These are phyloP conservation scores for Erythrobasidium hasegawianum DNA, from an alignment of 1,284 basidiomycete species.

Conservation along the genomic window DNA sequence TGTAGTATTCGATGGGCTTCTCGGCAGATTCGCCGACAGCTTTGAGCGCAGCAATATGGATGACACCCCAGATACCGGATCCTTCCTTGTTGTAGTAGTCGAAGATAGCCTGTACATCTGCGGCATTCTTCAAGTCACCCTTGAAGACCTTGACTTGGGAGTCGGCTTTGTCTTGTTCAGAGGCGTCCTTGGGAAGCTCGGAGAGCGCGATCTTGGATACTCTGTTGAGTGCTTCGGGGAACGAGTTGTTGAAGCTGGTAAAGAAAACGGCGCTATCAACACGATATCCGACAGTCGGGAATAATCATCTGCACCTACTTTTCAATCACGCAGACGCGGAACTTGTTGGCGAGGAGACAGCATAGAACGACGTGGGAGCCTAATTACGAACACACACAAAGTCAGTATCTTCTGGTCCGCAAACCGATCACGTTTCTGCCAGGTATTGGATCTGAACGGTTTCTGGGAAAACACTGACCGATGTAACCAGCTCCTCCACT, in stretches of 20 bases:
- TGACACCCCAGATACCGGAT: constrained; percentile 91
- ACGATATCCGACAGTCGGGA: too few species aligned
- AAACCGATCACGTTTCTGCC: background rate
- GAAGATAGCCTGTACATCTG: constrained; percentile 71
- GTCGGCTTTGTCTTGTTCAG: constrained; percentile 46
- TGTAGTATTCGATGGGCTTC: constrained; percentile 87
- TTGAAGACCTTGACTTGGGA: constrained; percentile 64
- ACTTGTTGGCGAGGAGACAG: constrained; percentile 50
- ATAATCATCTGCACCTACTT: constrained; percentile 44
- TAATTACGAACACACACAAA: constrained; percentile 26
- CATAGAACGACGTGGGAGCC: constrained; percentile 52
- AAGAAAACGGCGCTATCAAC: too few species aligned
- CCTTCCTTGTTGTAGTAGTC: constrained; percentile 58
- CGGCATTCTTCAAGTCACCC: constrained; percentile 69
- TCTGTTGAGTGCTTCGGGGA: constrained; percentile 50
- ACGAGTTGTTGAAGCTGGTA: constrained; percentile 52
- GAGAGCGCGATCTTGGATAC: constrained; percentile 50
- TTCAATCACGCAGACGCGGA: constrained; percentile 49
- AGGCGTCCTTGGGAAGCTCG: constrained; percentile 49
- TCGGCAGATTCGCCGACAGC: constrained; percentile 95
- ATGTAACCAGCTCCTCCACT: constrained; percentile 43
- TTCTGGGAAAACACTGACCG: too few species aligned
- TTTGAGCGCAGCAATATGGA: constrained; percentile 96
- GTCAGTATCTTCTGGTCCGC: too few species aligned
- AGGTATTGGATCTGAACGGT: too few species aligned